A percentile compares a stretch with the other conserved stretches of the same genome.
Conservation (phyloP, 2,329 filamentous ascomycete species). For the Phymatotrichopsis omnivora region DNA sequence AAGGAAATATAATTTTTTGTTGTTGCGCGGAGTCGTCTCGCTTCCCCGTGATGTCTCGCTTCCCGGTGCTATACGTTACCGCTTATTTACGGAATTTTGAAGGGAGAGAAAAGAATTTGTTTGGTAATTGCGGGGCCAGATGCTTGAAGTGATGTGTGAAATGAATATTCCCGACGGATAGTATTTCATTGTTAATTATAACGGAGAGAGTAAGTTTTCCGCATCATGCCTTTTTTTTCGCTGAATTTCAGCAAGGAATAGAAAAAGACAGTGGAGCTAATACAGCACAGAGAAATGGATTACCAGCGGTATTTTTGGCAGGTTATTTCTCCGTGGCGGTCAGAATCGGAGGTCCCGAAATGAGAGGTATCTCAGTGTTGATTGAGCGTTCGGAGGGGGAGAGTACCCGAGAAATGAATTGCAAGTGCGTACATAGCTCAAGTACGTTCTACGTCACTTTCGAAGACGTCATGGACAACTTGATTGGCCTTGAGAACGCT, state of each 20-base stretch:
- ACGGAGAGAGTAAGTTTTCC: constrained; percentile 58
- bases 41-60: no score
- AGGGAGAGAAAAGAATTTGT: constrained; percentile 93
- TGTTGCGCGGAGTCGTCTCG: no score
- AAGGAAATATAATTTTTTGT: no score
- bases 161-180: constrained; percentile 88
- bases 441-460: constrained; percentile 97
- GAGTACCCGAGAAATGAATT: constrained; percentile 91
- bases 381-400: constrained; percentile 83
- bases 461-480: constrained; percentile 98
- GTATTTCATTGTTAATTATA: constrained; percentile 99
- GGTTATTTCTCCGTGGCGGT: constrained; percentile 98
- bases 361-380: constrained; percentile 85
- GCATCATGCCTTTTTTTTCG: no score
- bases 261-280: no score
- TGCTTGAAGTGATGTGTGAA: constrained; percentile 89
- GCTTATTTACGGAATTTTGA: no score
- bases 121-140: constrained; percentile 95
- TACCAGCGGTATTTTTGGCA: constrained; percentile 89
- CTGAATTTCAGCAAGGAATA: no score
- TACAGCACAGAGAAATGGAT: constrained; percentile 76
- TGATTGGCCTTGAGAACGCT: constrained; percentile 95
- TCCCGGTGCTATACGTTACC: no score
- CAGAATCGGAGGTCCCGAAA: constrained; percentile 74
- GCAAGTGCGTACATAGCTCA: constrained; percentile 90